A percentile compares a stretch with the other conserved stretches of the same genome.
Conservation (phyloP, 1,284 basidiomycete genomes). For the Laetiporus sulphureus region DNA sequence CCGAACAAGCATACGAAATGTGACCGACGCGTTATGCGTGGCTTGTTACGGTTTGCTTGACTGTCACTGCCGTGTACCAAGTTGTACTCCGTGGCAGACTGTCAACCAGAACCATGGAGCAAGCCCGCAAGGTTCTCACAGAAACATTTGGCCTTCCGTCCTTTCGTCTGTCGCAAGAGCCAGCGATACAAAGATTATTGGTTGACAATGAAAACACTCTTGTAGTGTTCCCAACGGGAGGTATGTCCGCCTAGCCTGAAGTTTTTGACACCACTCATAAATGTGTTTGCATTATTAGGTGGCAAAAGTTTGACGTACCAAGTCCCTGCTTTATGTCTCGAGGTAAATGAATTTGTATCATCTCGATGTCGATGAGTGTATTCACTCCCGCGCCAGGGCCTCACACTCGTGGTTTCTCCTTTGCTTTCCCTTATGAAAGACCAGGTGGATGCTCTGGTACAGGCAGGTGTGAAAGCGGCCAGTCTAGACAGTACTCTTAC, state of each 20-base stretch:
- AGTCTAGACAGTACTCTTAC: constrained; percentile 58
- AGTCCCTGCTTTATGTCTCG: constrained; percentile 55
- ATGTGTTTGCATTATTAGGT: no score
- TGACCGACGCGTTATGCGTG: neutral
- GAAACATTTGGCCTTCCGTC: constrained; percentile 29
- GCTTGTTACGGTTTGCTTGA: neutral
- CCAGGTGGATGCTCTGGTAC: constrained; percentile 77
- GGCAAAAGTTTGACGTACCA: constrained; percentile 50
- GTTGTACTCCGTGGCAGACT: neutral
- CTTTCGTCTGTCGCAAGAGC: constrained; percentile 33
- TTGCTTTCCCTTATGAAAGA: constrained; percentile 90
- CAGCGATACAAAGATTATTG: constrained; percentile 20
- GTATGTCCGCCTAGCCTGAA: no score
- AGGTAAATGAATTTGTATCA: constrained; percentile 15
- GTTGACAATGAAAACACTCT: constrained; percentile 35
- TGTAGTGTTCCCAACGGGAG: constrained; percentile 34
- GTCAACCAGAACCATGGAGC: constrained; percentile 20
- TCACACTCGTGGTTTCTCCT: constrained; percentile 68
- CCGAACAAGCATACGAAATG: neutral
- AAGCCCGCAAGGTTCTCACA: constrained; percentile 24
- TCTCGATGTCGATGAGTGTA: neutral
- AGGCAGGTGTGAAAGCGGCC: constrained; percentile 60
- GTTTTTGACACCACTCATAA: no score
- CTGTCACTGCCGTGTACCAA: neutral
- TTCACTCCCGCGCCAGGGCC: constrained; percentile 25